Evolutionary conservation across 106 monocot species (phyloP), one percentile per base, ranked within the genome.

Genomic region (Platanthera zijinensis): DNA sequence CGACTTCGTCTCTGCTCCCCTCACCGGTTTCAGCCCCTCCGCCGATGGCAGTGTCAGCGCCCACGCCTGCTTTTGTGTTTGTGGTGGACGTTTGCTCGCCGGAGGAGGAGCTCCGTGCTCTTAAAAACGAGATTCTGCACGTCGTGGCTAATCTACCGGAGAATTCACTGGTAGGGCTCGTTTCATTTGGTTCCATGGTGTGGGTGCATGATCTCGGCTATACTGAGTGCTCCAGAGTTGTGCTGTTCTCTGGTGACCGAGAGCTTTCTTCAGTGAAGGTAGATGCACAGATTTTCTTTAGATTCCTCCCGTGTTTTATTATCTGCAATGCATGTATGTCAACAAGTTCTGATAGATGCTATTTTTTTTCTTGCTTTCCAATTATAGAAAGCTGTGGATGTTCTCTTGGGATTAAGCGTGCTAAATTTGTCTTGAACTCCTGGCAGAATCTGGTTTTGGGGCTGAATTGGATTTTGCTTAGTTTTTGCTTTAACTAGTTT

Each of bases 111-210:
- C 77, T 99, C 74, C 48, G 50, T 52, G 87, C 71, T 63, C 63
- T 99, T n/a, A 94, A 88, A 61, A 85, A 81, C 13, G 89, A 99
- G 89, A 75, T 99, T 15, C 77, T 88, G 84, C 80, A 83, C 52
- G 86, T 84, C 8, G 74, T 92, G 66, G 91, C 92, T 15, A 81
- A 83, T 73, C 82, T 99, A 69, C 92, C 94, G 19, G 94, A 99
- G 83, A 85, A 73, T 8, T 76, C 82, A 5, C 9, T 86, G 80
- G 92, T 99, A 3, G 94, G 90, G 51, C 71, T 99, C 78, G 86
- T 99, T 4, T 86, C 94, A 4, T 99, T 99, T 69, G 88, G 84
- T 14, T 78, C 84, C 7, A 90, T 90, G 87, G 99, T 94, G 49
- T 84, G 74, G 77, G 92, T 99, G 54, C 88, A 92, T 76, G 94